Conservation (phyloP, 2,329 filamentous ascomycete genomes). For the Pseudodiploospora longispora region DNA sequence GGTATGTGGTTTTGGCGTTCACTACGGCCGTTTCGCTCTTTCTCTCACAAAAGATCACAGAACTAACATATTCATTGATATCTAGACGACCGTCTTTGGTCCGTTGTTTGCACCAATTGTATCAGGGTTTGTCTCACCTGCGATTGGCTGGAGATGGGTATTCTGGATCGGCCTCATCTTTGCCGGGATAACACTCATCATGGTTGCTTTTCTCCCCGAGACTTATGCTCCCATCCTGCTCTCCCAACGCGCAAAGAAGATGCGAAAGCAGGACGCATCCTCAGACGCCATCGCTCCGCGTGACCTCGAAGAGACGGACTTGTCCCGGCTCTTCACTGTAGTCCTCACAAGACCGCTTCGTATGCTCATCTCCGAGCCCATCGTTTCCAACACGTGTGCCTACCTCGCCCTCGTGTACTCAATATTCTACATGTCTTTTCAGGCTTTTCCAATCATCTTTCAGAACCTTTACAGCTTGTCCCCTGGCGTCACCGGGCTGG, state of each 20-base stretch:
- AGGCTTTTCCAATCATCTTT: conserved; percentile 67
- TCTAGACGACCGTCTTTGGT: conserved; percentile 53
- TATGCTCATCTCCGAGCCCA: conserved; percentile 65
- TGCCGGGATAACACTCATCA: conserved; percentile 52
- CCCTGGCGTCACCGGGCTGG: conserved; percentile 55
- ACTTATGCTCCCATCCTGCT: conserved; percentile 54
- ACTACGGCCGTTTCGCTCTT: neutral
- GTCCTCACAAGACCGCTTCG: conserved; percentile 63
- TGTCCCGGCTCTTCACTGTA: conserved; percentile 55
- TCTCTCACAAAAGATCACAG: neutral
- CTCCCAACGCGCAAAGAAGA: conserved; percentile 43
- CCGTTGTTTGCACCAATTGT: conserved; percentile 59
- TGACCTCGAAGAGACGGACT: conserved; percentile 52
- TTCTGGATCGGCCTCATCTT: conserved; percentile 66
- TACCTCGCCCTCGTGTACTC: conserved; percentile 66
- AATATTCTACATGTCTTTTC: conserved; percentile 64
- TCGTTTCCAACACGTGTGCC: conserved; percentile 60
- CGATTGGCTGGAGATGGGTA: conserved; percentile 59
- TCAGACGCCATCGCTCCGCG: conserved; percentile 47
- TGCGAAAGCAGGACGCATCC: conserved; percentile 39
- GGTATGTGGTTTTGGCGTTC: conserved; percentile 22
- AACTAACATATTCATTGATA: neutral
- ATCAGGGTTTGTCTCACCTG: conserved; percentile 51
- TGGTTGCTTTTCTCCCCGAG: conserved; percentile 57
- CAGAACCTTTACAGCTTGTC: conserved; percentile 53